Conservation (phyloP, 2,329 filamentous ascomycete genomes). For the Stagonosporopsis rhizophila region DNA sequence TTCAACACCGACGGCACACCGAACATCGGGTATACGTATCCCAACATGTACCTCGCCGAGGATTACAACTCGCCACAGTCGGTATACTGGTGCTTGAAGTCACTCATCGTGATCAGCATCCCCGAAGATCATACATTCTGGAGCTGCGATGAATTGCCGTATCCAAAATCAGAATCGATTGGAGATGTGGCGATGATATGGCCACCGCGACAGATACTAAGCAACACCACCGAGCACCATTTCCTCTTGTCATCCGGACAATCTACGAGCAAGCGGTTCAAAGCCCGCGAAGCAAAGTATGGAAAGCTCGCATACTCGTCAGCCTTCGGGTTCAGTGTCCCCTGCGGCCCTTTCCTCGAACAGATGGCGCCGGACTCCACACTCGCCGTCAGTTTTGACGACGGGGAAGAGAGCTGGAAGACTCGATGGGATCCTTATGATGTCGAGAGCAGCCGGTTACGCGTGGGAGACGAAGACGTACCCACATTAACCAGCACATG, state of each 20-base stretch:
- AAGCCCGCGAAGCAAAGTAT: conserved; percentile 29
- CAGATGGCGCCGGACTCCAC: conserved; percentile 41
- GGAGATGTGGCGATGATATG: conserved; percentile 15
- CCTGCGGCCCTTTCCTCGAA: conserved; percentile 45
- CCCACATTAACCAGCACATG: conserved; percentile 13
- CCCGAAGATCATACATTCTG: conserved; percentile 52
- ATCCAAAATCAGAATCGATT: conserved; percentile 5
- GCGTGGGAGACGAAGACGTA: conserved; percentile 3
- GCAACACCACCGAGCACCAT: conserved; percentile 37
- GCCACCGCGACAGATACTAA: conserved; percentile 53
- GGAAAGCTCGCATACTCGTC: conserved; percentile 52
- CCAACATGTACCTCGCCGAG: conserved; percentile 61
- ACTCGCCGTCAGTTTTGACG: conserved; percentile 25
- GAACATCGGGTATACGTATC: conserved; percentile 53
- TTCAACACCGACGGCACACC: conserved; percentile 57
- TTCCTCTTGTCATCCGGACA: conserved; percentile 27
- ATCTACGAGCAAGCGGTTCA: conserved; percentile 20
- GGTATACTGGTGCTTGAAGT: conserved; percentile 60
- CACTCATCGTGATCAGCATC: conserved; percentile 51
- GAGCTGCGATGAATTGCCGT: conserved; percentile 48
- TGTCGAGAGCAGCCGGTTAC: conserved; percentile 2
- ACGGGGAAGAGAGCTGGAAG: conserved; percentile 26
- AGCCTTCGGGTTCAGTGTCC: conserved; percentile 56
- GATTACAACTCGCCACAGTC: conserved; percentile 63
- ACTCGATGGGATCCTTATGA: conserved; percentile 28